Evolutionary conservation across 1,284 basidiomycete genomes (phyloP), one percentile per base, ranked within the genome.

Genomic region (Lentinula novae-zelandiae): DNA sequence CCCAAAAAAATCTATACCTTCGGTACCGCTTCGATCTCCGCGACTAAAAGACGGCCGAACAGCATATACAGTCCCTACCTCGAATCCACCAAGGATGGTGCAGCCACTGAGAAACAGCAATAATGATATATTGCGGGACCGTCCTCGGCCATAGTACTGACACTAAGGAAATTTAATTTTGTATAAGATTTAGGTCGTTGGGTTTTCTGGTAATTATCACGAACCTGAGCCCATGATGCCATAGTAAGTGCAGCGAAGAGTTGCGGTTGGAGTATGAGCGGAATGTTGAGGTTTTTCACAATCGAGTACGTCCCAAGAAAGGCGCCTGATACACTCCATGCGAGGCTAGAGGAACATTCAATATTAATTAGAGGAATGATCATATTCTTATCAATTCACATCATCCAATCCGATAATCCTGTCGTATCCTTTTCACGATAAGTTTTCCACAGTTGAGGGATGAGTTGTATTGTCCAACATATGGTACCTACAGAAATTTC

Each of bases 391-490:
- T 13, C 58, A 67, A 84, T 84, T 82, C 79, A 89, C 86, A 92
- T 84, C 39, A 95, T 79, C 70, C 77, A 85, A 13, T 79, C 81
- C 0, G 90, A 92, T 5, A 93, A 78, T 0, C 92, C 92, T 27
- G 85, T 78, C 0, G 89, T 91, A 36, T 83, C 84, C 68, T 92
- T 90, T 20, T 80, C 76, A n/a, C 85, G 80, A 74, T 83, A 87
- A 66, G 82, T 89, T 71, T 93, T 93, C 81, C 84, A 84, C 20
- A 87, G 80, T 68, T 93, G 92, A 10, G 91, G 92, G 10, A 92
- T 70, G 34, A 93, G 76, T 70, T 92, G 87, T 2, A 81, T 75
- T 0, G 82, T 83, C 88, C 88, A 90, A 57, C 82, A 83, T n/a
- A 90, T 72, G 0, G 87, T 83, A 7, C 87, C 87, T 86, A 33